Evolutionary conservation across 2,329 filamentous ascomycete genomes (phyloP), one percentile per base, ranked within the genome.

Genomic region (Aspergillus sp.): DNA sequence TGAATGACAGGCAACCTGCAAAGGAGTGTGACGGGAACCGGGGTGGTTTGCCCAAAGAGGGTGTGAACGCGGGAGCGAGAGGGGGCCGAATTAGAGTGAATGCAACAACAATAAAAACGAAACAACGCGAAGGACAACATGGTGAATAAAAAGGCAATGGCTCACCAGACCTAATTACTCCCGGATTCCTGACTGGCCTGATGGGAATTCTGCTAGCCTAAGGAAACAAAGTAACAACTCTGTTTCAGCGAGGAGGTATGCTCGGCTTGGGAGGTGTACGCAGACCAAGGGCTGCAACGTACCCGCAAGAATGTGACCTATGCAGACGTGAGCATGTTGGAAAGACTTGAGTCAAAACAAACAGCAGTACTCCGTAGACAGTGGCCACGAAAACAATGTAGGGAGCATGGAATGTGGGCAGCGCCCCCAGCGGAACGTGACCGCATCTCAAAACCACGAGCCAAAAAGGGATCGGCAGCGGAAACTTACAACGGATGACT

Each of bases 311-410:
- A 60, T 62, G 45, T 20, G 61, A 64, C 62, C 64, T 66, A 47
- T 27, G 37, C 39, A 34, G 47, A 48, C 7, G 50, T 64, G 42
- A 64, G 56, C 54, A 53, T 58, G 45, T n/a, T 15, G 24, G 30
- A 45, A 20, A 51, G 19, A 34, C 37, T 55, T 27, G 42, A 61
- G 37, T 37, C 42, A 60, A 54, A 55, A 61, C 59, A 61, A 59
- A 61, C 50, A 61, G 51, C 19, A 37, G 34, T 45, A 40, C 30
- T 47, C 42, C 33, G 15, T 30, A 3, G 20, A 20, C 20, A 20
- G 20, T 13, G 54, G 62, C 19, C 44, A 55, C 57, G 39, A 46
- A 61, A 65, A 48, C 51, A 67, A 67, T 67, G 64, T 54, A 66
- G 60, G 60, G 46, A 56, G 58, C 30, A 17, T 33, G 64, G 64